A percentile compares a stretch with the other conserved stretches of the same genome.
phyloP scores from a whole-genome alignment of 75 land plant species.

The Picea glauca region DNA sequence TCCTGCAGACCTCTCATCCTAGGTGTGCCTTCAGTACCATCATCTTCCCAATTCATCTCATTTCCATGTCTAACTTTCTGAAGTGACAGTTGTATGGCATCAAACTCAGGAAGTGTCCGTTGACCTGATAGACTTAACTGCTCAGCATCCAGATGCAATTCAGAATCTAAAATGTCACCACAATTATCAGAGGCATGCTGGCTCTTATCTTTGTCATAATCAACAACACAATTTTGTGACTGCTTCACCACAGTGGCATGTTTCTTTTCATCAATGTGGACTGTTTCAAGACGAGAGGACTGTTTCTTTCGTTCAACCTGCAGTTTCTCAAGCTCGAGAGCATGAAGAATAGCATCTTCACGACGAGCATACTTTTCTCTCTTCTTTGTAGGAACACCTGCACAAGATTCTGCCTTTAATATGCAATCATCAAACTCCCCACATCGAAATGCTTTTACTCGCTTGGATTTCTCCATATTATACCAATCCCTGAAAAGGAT shows the following conservation, averaged over 20 bases:
- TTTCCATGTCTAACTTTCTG: constrained; percentile 18
- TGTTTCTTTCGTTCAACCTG: constrained; percentile 28
- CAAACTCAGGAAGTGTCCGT: not conserved
- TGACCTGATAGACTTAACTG: constrained; percentile 9
- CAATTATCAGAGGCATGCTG: not conserved
- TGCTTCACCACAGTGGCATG: constrained; percentile 2
- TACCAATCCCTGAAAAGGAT: constrained; percentile 79
- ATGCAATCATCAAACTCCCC: constrained; percentile 92
- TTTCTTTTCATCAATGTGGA: not conserved
- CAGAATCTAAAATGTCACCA: not conserved
- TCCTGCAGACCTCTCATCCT: constrained; percentile 56
- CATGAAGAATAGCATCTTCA: constrained; percentile 96
- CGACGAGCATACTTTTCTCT: constrained; percentile 93
- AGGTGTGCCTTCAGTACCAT: constrained; percentile 28
- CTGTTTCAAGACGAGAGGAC: not conserved
- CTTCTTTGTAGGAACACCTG: constrained; percentile 68
- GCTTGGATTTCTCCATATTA: constrained; percentile 87
- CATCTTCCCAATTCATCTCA: constrained; percentile 22
- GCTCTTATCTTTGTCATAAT: not conserved
- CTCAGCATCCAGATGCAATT: constrained; percentile 12
- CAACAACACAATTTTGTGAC: not conserved
- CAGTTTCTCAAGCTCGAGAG: constrained; percentile 78
- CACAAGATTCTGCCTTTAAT: constrained; percentile 63
- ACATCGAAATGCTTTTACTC: constrained; percentile 89
- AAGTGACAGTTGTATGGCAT: not conserved